These are phyloP conservation scores for Monosporascus cannonballus DNA, from an alignment of 2,329 filamentous ascomycete genomes.

Conservation along the genomic window DNA sequence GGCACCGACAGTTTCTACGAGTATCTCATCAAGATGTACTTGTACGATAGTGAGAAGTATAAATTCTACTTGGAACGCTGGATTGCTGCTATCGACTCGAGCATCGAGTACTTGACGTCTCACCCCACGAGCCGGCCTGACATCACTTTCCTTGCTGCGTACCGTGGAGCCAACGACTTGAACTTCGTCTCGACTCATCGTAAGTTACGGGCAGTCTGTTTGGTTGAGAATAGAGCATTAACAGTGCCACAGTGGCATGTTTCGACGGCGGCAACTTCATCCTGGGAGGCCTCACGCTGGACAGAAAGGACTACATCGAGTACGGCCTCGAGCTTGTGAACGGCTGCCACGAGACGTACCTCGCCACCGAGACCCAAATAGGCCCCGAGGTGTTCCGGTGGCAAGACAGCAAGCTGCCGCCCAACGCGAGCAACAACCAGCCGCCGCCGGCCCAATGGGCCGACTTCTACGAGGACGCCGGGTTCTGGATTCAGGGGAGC, in stretches of 20 bases:
- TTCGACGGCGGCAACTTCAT: slow-evolving; percentile 85
- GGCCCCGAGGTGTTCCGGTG: slow-evolving; percentile 70
- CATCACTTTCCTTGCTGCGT: slow-evolving; percentile 64
- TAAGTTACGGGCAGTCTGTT: slow-evolving; percentile 23
- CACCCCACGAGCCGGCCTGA: slow-evolving; percentile 62
- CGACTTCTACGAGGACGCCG: slow-evolving; percentile 58
- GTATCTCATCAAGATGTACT: slow-evolving; percentile 86
- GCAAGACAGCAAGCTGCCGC: slow-evolving; percentile 37
- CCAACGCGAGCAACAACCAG: slow-evolving; percentile 33
- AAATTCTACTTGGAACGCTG: slow-evolving; percentile 64
- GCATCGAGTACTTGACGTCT: slow-evolving; percentile 64
- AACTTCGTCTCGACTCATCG: slow-evolving; percentile 43
- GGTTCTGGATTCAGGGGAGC: slow-evolving; percentile 62
- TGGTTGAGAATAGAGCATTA: neutral
- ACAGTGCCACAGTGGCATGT: slow-evolving; percentile 58
- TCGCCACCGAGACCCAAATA: slow-evolving; percentile 60
- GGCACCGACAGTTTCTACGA: slow-evolving; percentile 80
- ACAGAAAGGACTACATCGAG: slow-evolving; percentile 59
- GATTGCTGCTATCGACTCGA: slow-evolving; percentile 68
- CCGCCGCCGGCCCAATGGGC: slow-evolving; percentile 37
- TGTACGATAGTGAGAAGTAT: slow-evolving; percentile 67
- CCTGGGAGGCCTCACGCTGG: slow-evolving; percentile 67
- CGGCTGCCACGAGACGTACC: slow-evolving; percentile 71
- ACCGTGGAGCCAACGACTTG: slow-evolving; percentile 35
- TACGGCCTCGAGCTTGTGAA: slow-evolving; percentile 69